Conservation (phyloP, 192 early-diverging fungal species). For the Oehlia diaphana region DNA sequence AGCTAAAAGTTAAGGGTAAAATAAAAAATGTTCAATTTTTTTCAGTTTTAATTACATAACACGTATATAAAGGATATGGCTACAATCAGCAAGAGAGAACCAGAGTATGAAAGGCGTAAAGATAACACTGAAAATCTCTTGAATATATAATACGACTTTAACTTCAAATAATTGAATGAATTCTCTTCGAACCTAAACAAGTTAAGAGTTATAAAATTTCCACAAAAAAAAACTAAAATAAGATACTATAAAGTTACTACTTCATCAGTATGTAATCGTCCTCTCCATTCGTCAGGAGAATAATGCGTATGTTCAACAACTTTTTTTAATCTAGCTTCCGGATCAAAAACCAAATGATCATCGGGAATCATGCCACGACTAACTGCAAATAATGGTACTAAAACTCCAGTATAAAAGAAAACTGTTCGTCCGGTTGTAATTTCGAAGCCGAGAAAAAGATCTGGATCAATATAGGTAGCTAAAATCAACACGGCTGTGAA, state of each 20-base stretch:
- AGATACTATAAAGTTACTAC: conserved; percentile 39
- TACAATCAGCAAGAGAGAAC: conserved; percentile 70
- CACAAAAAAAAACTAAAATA: neutral
- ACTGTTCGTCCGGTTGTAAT: conserved; percentile 85
- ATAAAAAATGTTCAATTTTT: too few relatives aligned
- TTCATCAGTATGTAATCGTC: conserved; percentile 77
- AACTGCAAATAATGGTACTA: conserved; percentile 79
- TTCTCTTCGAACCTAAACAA: conserved; percentile 65
- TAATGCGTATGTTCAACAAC: conserved; percentile 91
- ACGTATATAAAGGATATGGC: conserved; percentile 43
- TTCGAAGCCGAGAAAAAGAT: conserved; percentile 87
- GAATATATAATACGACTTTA: conserved; percentile 75
- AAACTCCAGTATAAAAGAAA: conserved; percentile 93
- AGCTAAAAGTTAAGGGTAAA: neutral
- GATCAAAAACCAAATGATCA: conserved; percentile 81
- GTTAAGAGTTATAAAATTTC: neutral
- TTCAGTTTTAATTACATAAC: neutral
- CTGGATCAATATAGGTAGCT: conserved; percentile 82
- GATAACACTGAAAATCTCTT: conserved; percentile 80
- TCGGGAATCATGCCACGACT: conserved; percentile 80
- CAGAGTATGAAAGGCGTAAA: conserved; percentile 85
- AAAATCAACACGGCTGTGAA: conserved; percentile 84
- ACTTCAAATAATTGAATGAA: conserved; percentile 80
- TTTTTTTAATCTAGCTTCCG: conserved; percentile 68
- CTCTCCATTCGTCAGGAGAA: conserved; percentile 83